phyloP scores from a whole-genome alignment of 306 rosid species.

The Corylus heterophylla region DNA sequence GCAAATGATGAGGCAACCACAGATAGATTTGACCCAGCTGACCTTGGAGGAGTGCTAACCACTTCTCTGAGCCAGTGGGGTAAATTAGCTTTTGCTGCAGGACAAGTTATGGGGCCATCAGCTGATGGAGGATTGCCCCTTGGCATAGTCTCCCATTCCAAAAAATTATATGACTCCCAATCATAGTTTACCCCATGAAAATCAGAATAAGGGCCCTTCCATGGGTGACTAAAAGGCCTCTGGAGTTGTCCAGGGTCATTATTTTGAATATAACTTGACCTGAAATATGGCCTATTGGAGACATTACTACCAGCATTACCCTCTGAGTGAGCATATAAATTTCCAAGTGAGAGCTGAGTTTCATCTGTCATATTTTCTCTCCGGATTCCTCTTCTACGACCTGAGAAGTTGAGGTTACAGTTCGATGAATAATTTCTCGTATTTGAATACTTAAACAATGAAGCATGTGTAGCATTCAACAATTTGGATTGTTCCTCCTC shows the following conservation, averaged over 20 bases:
- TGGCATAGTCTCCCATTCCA: slow-evolving; percentile 30
- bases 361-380: slow-evolving; percentile 36
- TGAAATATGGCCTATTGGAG: slow-evolving; percentile 33
- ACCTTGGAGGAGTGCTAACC: slow-evolving; percentile 28
- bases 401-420: slow-evolving; percentile 31
- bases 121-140: slow-evolving; percentile 27
- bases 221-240: slow-evolving; percentile 30
- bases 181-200: slow-evolving; percentile 32
- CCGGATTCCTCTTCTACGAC: slow-evolving; percentile 34
- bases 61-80: slow-evolving; percentile 73
- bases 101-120: slow-evolving; percentile 32
- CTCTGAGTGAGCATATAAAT: slow-evolving; percentile 38
- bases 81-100: slow-evolving; percentile 33
- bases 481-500: slow-evolving; percentile 59
- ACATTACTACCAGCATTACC: slow-evolving; percentile 2
- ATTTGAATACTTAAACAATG: slow-evolving; percentile 40
- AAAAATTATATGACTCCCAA: slow-evolving; percentile 28
- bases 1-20: slow-evolving; percentile 27
- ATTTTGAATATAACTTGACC: slow-evolving; percentile 27
- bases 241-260: slow-evolving; percentile 21
- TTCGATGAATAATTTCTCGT: slow-evolving; percentile 31
- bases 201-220: slow-evolving; percentile 32
- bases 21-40: slow-evolving; percentile 22
- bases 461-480: slow-evolving; percentile 34
- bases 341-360: slow-evolving; percentile 41